Evolutionary conservation across 345 rosid genomes (phyloP), one percentile per base, ranked within the genome.

Genomic region (Eucalyptus pumila): DNA sequence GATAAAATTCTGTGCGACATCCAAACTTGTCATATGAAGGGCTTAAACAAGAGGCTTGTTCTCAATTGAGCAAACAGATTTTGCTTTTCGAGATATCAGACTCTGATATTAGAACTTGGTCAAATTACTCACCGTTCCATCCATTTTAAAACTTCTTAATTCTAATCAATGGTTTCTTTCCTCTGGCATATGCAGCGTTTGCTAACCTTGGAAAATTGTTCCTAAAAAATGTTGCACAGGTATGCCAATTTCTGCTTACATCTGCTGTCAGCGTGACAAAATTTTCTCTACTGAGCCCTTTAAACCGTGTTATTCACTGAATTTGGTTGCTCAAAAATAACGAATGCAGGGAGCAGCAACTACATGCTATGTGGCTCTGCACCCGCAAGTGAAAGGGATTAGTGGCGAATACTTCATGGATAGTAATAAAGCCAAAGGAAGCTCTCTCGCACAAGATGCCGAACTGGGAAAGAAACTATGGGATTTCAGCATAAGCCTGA

Each of bases 311-410:
- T 21, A 27, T 1, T 86, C 26, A 11, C 80, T 40, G 50, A 24
- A 45, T 60, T 87, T 51, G 10, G 76, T 16, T 87, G 30, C 27
- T 40, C 23, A 54, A 76, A 30, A 76, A 48, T 42, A 37, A 16
- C 49, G 2, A 80, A 54, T 91, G n/a, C 89, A 96, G 99, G 97
- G 98, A 90, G 97, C 97, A 5, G 96, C 98, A 83, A 94, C 98
- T 21, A 95, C 97, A 6, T 96, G 99, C 91, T 96, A 95, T 54
- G 94, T 94, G 17, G 97, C 98, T 37, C 89, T 96, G 92, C 95
- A 97, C 89, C 95, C 98, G 1, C 96, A 95, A 58, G 92, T 91
- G 45, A 93, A 91, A 40, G 98, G 97, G 88, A 94, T 95, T 85
- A 94, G 92, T n/a, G 96, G 96, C 14, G 93, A 94, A 88, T 96